Evolutionary conservation across 345 rosid genomes (phyloP).

Genomic region (Dimocarpus longan): DNA sequence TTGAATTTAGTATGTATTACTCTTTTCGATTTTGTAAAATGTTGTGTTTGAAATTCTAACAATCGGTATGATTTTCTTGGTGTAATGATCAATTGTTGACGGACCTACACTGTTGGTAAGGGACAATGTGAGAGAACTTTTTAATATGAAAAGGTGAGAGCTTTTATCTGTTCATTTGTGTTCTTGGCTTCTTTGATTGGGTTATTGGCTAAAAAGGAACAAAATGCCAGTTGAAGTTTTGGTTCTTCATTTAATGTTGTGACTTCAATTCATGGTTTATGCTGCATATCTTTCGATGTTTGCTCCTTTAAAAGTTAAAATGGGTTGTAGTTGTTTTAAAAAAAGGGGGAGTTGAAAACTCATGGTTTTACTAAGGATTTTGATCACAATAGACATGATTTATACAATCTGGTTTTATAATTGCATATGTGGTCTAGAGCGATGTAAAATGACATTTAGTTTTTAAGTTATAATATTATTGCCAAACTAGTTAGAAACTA

Average conservation of each 20-base stretch:
- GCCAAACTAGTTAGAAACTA: neutral
- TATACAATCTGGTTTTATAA: conserved; percentile 4
- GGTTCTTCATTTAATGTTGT: neutral
- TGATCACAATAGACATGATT: neutral
- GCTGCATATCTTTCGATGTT: neutral
- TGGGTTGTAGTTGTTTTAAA: neutral
- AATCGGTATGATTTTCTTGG: neutral
- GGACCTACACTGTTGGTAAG: neutral
- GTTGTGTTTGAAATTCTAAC: neutral
- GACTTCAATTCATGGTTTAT: conserved; percentile 1
- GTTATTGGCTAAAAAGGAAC: neutral
- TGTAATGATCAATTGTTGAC: neutral
- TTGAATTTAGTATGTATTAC: neutral
- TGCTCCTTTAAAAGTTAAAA: neutral
- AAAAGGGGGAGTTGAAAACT: neutral
- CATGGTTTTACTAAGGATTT: neutral
- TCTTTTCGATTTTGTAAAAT: neutral
- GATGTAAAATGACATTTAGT: neutral
- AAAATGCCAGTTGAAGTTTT: neutral
- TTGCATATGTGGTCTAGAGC: neutral
- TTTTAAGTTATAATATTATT: neutral
- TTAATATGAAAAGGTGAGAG: neutral
- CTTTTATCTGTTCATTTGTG: neutral
- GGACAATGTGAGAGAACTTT: neutral
- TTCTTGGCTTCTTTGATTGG: neutral